Percentiles rank a stretch among this genome's conserved stretches.
Evolutionary conservation across 495 filamentous ascomycete genomes (phyloP).

Genomic region (Pyronema domesticum): DNA sequence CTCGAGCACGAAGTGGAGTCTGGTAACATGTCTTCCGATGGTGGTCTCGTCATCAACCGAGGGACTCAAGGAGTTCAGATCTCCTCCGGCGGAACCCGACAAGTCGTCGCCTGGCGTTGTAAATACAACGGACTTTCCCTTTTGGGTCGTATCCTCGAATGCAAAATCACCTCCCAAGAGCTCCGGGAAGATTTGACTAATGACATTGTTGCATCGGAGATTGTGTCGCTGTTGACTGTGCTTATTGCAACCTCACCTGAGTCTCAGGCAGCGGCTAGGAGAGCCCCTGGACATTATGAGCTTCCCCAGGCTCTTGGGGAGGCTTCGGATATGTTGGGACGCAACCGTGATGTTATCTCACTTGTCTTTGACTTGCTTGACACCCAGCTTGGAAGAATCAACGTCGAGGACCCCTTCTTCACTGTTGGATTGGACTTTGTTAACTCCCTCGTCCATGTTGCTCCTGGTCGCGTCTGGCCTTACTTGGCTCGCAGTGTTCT

Average conservation of each 20-base stretch:
- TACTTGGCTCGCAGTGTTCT: slow-evolving; percentile 65
- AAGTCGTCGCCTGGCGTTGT: slow-evolving; percentile 50
- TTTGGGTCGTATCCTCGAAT: slow-evolving; percentile 55
- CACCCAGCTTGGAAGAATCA: slow-evolving; percentile 35
- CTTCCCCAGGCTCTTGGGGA: slow-evolving; percentile 38
- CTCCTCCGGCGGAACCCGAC: slow-evolving; percentile 24
- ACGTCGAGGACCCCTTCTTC: slow-evolving; percentile 40
- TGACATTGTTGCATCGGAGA: slow-evolving; percentile 40
- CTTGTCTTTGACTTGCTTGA: slow-evolving; percentile 77
- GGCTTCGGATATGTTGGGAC: slow-evolving; percentile 53
- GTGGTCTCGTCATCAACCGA: slow-evolving; percentile 36
- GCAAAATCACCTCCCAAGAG: slow-evolving; percentile 27
- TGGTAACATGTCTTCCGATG: slow-evolving; percentile 18
- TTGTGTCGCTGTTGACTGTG: slow-evolving; percentile 43
- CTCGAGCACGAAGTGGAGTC: slow-evolving; percentile 6
- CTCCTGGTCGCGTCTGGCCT: slow-evolving; percentile 73
- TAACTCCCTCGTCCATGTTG: slow-evolving; percentile 45
- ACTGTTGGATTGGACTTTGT: slow-evolving; percentile 66
- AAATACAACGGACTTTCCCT: slow-evolving; percentile 61
- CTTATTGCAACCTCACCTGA: slow-evolving; percentile 29
- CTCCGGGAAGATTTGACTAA: slow-evolving; percentile 23
- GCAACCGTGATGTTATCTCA: slow-evolving; percentile 58
- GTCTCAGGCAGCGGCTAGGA: slow-evolving; percentile 2
- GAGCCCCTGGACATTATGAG: not conserved
- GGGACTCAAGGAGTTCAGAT: slow-evolving; percentile 53